Percentiles rank a stretch among this genome's conserved stretches.
These are phyloP conservation scores for Cordyceps farinosa DNA, from an alignment of 2,329 filamentous ascomycete genomes.

Conservation along the genomic window DNA sequence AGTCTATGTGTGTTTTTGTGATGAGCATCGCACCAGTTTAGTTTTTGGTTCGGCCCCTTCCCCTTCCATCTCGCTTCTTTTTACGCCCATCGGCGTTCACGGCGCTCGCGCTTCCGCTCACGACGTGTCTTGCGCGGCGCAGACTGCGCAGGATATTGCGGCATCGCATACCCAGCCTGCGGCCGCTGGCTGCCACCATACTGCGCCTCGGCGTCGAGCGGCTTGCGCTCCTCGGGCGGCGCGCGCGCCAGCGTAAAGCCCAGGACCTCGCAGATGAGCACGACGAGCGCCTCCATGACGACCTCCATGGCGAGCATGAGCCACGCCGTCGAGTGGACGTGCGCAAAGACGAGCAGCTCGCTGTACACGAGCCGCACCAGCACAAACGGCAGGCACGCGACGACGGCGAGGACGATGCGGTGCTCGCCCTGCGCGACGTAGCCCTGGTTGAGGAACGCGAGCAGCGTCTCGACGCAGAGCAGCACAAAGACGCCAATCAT, in stretches of 20 bases:
- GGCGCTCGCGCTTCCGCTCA: background rate
- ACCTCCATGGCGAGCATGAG: constrained; percentile 31
- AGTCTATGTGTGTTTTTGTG: background rate
- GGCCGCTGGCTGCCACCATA: background rate
- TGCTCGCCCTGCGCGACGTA: constrained; percentile 48
- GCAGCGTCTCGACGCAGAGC: constrained; percentile 36
- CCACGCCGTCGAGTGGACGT: constrained; percentile 28
- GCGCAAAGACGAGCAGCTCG: constrained; percentile 28
- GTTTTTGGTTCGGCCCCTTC: background rate
- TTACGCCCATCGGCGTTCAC: background rate
- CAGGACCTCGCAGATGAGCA: constrained; percentile 28
- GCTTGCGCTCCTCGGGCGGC: constrained; percentile 10
- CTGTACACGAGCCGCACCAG: constrained; percentile 32
- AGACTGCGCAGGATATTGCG: background rate
- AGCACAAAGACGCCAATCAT: constrained; percentile 39
- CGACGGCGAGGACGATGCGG: constrained; percentile 46
- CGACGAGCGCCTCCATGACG: constrained; percentile 34
- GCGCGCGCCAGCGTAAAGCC: constrained; percentile 30
- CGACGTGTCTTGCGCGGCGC: background rate
- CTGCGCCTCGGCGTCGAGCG: background rate
- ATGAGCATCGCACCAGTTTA: background rate
- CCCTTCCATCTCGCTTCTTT: background rate
- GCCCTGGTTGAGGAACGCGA: constrained; percentile 39
- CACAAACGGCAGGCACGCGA: constrained; percentile 33
- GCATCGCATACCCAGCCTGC: background rate